Evolutionary conservation across 2,329 filamentous ascomycete genomes (phyloP).

Genomic region (Penicillium occitanis): DNA sequence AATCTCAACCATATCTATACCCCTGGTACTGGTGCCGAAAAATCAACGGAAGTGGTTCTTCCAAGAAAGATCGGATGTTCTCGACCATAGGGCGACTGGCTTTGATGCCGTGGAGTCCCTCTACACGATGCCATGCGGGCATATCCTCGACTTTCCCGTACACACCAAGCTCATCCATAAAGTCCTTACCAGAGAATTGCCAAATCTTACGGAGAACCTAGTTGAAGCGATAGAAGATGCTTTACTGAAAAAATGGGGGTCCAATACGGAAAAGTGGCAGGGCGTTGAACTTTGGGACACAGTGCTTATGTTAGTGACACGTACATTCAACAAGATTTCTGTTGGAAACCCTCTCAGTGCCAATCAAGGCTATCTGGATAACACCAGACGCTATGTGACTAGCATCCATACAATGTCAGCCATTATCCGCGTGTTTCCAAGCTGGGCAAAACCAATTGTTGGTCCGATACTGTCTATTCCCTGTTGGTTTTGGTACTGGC

Average conservation of each 20-base stretch:
- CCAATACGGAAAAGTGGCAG: not conserved
- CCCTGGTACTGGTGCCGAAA: not conserved
- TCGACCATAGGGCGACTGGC: not conserved
- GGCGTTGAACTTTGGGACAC: not conserved
- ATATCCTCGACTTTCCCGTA: not conserved
- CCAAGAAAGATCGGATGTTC: not conserved
- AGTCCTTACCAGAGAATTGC: not conserved
- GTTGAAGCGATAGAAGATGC: not conserved
- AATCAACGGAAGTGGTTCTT: constrained; percentile 6
- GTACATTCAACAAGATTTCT: not conserved
- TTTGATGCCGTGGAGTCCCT: constrained; percentile 11
- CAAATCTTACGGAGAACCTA: not conserved
- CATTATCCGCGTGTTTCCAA: not conserved
- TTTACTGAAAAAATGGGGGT: not conserved
- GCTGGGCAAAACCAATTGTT: not conserved
- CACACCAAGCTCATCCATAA: constrained; percentile 9
- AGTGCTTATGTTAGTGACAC: not conserved
- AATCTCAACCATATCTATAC: constrained; percentile 6
- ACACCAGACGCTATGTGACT: not conserved
- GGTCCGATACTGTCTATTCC: not conserved
- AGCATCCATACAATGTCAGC: constrained; percentile 1
- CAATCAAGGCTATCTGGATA: not conserved
- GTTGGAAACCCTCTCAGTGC: not conserved
- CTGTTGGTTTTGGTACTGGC: not conserved
- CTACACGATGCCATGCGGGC: constrained; percentile 1